Percentiles rank a stretch among this genome's conserved stretches.
Evolutionary conservation across 2,329 filamentous ascomycete species (phyloP).

Genomic region (Ascochyta rabiei): DNA sequence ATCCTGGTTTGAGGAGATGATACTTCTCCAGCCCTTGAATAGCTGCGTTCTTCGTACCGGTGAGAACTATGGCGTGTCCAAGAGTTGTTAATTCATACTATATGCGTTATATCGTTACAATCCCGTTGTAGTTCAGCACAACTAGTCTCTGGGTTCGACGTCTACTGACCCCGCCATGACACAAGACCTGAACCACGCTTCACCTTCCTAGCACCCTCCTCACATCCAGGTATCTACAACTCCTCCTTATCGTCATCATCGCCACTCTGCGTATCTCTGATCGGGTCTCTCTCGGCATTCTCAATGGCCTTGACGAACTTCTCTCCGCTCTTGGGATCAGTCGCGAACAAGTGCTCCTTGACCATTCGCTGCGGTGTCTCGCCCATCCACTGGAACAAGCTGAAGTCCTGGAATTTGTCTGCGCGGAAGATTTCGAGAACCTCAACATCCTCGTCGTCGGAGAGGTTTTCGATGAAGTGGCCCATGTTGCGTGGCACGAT

Average conservation of each 20-base stretch:
- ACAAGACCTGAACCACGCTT: not conserved
- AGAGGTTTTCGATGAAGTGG: slow-evolving; percentile 81
- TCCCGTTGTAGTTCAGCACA: not conserved
- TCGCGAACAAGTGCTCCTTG: slow-evolving; percentile 68
- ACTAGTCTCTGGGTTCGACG: slow-evolving; percentile 16
- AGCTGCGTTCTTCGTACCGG: too few species aligned
- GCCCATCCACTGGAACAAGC: slow-evolving; percentile 76
- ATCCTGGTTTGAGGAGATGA: too few species aligned
- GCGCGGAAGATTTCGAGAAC: slow-evolving; percentile 78
- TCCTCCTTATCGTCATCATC: slow-evolving; percentile 36
- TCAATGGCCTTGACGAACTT: slow-evolving; percentile 68
- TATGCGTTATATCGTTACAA: not conserved
- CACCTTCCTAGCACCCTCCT: too few species aligned
- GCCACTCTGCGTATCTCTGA: slow-evolving; percentile 41
- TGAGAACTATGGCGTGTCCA: too few species aligned
- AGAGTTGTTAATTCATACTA: too few species aligned
- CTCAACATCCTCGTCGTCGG: slow-evolving; percentile 73
- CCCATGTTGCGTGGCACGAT: slow-evolving; percentile 79
- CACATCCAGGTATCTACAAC: slow-evolving; percentile 15
- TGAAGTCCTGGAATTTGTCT: slow-evolving; percentile 74
- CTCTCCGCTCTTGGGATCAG: slow-evolving; percentile 65
- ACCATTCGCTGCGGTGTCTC: slow-evolving; percentile 72
- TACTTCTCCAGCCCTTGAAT: too few species aligned
- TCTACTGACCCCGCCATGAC: slow-evolving; percentile 17
- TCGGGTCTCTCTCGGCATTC: slow-evolving; percentile 62